Evolutionary conservation across 192 early-diverging fungal genomes (phyloP).

Genomic region (Jimgerdemannia lactiflua): DNA sequence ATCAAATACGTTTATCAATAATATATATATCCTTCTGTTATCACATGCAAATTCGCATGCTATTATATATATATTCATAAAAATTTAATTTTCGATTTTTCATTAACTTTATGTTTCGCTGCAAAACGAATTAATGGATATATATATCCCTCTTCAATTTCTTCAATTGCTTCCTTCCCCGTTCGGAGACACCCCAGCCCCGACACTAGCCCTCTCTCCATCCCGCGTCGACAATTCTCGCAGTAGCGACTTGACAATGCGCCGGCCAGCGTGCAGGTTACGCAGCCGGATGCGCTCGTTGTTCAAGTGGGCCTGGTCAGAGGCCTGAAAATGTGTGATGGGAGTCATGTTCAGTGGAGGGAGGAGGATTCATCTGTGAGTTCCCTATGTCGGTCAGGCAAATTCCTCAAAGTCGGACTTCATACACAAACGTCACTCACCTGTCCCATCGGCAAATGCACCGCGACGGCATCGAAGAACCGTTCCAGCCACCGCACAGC

Average conservation of each 20-base stretch:
- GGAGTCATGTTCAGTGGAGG: background rate
- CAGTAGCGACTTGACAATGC: conserved; percentile 49
- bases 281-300: conserved; percentile 72
- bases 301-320: conserved; percentile 76
- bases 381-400: background rate
- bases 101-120: too few relatives aligned
- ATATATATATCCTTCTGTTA: too few relatives aligned
- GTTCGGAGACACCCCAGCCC: too few relatives aligned
- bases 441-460: conserved; percentile 79
- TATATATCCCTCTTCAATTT: too few relatives aligned
- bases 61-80: too few relatives aligned
- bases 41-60: too few relatives aligned
- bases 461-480: conserved; percentile 58
- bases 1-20: too few relatives aligned
- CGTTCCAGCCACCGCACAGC: conserved; percentile 73
- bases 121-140: too few relatives aligned
- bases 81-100: too few relatives aligned
- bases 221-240: conserved; percentile 2
- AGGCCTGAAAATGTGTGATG: conserved; percentile 35
- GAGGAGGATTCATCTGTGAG: background rate
- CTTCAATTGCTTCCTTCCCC: too few relatives aligned
- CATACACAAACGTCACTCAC: conserved; percentile 10
- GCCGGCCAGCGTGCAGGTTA: conserved; percentile 64
- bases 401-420: too few relatives aligned
- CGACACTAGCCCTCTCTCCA: too few relatives aligned